Percentiles rank a stretch among this genome's conserved stretches.
Conservation (phyloP, 169 alveolate species). For the Condylostoma magnum region DNA sequence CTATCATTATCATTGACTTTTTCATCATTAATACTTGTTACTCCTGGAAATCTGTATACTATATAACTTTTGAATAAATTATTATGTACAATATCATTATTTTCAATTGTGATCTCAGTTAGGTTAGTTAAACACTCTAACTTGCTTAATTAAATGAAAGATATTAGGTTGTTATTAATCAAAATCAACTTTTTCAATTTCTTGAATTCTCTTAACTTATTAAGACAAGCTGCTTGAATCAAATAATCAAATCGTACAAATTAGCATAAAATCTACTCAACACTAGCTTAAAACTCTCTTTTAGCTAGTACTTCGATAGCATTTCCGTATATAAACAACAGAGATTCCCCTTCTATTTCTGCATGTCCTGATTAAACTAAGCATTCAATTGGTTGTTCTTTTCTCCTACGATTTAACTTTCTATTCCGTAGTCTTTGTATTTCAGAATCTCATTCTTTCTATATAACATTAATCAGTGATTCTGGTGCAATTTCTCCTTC, state of each 20-base stretch:
- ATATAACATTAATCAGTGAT: slow-evolving; percentile 54
- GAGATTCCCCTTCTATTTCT: slow-evolving; percentile 79
- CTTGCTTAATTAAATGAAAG: slow-evolving; percentile 70
- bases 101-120: slow-evolving; percentile 52
- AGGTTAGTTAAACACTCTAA: slow-evolving; percentile 62
- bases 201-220: slow-evolving; percentile 56
- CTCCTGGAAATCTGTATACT: slow-evolving; percentile 77
- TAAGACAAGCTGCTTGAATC: slow-evolving; percentile 52
- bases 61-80: slow-evolving; percentile 58
- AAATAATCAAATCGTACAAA: slow-evolving; percentile 71
- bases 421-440: slow-evolving; percentile 50
- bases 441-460: slow-evolving; percentile 70
- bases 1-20: slow-evolving; percentile 64
- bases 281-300: slow-evolving; percentile 60
- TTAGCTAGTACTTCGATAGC: slow-evolving; percentile 75
- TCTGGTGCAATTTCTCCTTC: slow-evolving; percentile 68
- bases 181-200: slow-evolving; percentile 64
- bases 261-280: slow-evolving; percentile 66
- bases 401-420: slow-evolving; percentile 60
- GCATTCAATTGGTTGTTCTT: slow-evolving; percentile 60
- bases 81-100: slow-evolving; percentile 62
- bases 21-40: slow-evolving; percentile 64
- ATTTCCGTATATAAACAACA: slow-evolving; percentile 76
- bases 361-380: slow-evolving; percentile 84
- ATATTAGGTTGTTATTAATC: slow-evolving; percentile 64